Percentiles rank a stretch among this genome's conserved stretches.
Evolutionary conservation across 208 protist species (phyloP).

Genomic region (Wallacemonas sp.): DNA sequence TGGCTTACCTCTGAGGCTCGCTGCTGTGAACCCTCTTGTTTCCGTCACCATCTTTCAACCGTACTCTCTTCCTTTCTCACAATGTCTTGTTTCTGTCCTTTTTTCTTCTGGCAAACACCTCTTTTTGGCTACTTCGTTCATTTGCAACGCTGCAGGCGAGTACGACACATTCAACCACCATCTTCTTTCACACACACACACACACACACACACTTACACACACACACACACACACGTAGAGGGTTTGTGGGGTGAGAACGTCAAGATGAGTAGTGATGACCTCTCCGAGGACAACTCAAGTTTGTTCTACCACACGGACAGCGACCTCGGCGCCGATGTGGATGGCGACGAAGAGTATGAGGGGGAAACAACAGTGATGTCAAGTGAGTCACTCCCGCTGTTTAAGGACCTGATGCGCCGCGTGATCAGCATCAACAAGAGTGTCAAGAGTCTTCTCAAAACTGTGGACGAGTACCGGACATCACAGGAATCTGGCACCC

Average conservation of each 20-base stretch:
- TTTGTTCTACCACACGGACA: conserved; percentile 24
- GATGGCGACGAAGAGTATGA: conserved; percentile 32
- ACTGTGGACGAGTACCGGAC: conserved; percentile 15
- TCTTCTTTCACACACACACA: too few relatives aligned
- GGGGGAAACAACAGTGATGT: conserved; percentile 40
- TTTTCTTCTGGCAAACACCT: too few relatives aligned
- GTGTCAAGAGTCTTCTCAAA: conserved; percentile 33
- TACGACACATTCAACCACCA: too few relatives aligned
- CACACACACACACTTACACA: too few relatives aligned
- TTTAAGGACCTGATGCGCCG: conserved; percentile 45
- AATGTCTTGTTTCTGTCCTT: too few relatives aligned
- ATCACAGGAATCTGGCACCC: conserved; percentile 14
- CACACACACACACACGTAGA: too few relatives aligned
- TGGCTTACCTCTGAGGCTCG: too few relatives aligned
- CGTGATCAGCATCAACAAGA: conserved; percentile 9
- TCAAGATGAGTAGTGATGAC: conserved; percentile 10
- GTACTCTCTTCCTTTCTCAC: too few relatives aligned
- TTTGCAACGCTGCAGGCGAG: too few relatives aligned
- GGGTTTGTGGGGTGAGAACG: background rate
- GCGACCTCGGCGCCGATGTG: conserved; percentile 20
- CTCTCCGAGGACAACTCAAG: conserved; percentile 3
- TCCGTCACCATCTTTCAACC: too few relatives aligned
- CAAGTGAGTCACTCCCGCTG: conserved; percentile 27
- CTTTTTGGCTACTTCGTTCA: too few relatives aligned
- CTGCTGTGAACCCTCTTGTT: too few relatives aligned